phyloP scores from a whole-genome alignment of 2,329 filamentous ascomycete species.

The Cladophialophora bantiana region DNA sequence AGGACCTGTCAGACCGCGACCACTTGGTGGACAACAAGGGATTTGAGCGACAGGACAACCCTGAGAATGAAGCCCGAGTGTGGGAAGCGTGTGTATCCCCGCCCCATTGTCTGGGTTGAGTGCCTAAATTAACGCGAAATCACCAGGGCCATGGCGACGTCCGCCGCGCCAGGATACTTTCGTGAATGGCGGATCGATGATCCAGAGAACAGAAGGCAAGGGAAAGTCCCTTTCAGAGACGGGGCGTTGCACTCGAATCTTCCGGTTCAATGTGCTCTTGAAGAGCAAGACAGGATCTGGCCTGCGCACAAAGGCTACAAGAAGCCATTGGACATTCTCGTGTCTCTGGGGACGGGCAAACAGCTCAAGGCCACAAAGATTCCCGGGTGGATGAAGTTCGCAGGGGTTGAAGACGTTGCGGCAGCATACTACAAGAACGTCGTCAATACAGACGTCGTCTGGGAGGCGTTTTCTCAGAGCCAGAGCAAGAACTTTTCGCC shows the following conservation, averaged over 20 bases:
- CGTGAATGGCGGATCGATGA: slow-evolving; percentile 17
- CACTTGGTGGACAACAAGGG: slow-evolving; percentile 10
- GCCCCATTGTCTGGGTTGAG: not conserved
- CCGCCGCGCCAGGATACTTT: slow-evolving; percentile 13
- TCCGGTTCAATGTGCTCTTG: slow-evolving; percentile 10
- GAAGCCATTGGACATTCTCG: slow-evolving; percentile 13
- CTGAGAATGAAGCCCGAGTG: slow-evolving; percentile 7
- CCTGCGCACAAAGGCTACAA: slow-evolving; percentile 11
- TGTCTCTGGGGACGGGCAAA: slow-evolving; percentile 10
- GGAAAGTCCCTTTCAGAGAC: slow-evolving; percentile 10
- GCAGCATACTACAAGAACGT: slow-evolving; percentile 17
- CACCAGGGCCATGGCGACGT: slow-evolving; percentile 12
- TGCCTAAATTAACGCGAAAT: not conserved
- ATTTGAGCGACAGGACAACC: slow-evolving; percentile 13
- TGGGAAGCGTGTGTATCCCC: slow-evolving; percentile 13
- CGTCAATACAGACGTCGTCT: slow-evolving; percentile 13
- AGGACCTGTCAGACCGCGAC: slow-evolving; percentile 1
- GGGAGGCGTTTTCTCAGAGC: slow-evolving; percentile 15
- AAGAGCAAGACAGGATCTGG: slow-evolving; percentile 16
- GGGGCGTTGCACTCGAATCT: slow-evolving; percentile 13
- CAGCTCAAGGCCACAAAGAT: slow-evolving; percentile 5
- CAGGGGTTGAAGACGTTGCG: slow-evolving; percentile 6
- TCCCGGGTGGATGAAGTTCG: slow-evolving; percentile 14
- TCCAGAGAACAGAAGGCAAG: slow-evolving; percentile 10
- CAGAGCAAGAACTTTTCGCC: slow-evolving; percentile 8